Conservation (phyloP, 1,139 yeast genomes). For the Suhomyces terraborum region DNA sequence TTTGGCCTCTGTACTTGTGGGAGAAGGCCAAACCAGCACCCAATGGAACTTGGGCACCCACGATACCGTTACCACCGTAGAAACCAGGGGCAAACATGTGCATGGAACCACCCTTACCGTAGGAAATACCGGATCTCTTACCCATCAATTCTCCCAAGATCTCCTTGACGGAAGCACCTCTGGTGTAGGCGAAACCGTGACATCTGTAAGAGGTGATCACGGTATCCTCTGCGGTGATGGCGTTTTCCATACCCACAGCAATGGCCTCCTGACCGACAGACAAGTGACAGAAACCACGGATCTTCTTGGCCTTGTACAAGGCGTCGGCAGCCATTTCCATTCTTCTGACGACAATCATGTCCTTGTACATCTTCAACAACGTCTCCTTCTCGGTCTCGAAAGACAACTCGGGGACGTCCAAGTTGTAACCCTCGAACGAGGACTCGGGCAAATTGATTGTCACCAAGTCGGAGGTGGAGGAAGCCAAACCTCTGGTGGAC, state of each 20-base stretch:
- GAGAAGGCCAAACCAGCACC: constrained; percentile 98
- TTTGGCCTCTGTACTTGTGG: constrained; percentile 86
- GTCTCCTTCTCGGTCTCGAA: constrained; percentile 80
- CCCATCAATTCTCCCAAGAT: constrained; percentile 97
- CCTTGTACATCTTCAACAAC: constrained; percentile 91
- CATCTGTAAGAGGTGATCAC: constrained; percentile 97
- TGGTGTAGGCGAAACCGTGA: constrained; percentile 95
- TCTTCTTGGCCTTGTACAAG: constrained; percentile 95
- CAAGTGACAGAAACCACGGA: constrained; percentile 97
- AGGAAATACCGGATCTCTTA: constrained; percentile 89
- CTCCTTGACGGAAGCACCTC: constrained; percentile 89
- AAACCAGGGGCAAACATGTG: constrained; percentile 95
- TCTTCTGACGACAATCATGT: constrained; percentile 91
- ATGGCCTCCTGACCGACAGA: constrained; percentile 99
- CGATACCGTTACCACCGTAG: constrained; percentile 99
- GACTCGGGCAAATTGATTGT: constrained; percentile 67
- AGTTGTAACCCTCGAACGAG: constrained; percentile 83
- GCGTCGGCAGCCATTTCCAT: constrained; percentile 99
- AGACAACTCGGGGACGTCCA: constrained; percentile 69
- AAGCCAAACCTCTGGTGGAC: constrained; percentile 39
- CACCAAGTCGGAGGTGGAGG: constrained; percentile 43
- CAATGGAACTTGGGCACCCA: constrained; percentile 98
- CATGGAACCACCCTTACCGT: constrained; percentile 99
- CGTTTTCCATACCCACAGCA: constrained; percentile 97
- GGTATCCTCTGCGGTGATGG: constrained; percentile 80